Evolutionary conservation across 371 early-diverging fungal genomes (phyloP), one percentile per base, ranked within the genome.

Genomic region (Neoconidiobolus thromboides): DNA sequence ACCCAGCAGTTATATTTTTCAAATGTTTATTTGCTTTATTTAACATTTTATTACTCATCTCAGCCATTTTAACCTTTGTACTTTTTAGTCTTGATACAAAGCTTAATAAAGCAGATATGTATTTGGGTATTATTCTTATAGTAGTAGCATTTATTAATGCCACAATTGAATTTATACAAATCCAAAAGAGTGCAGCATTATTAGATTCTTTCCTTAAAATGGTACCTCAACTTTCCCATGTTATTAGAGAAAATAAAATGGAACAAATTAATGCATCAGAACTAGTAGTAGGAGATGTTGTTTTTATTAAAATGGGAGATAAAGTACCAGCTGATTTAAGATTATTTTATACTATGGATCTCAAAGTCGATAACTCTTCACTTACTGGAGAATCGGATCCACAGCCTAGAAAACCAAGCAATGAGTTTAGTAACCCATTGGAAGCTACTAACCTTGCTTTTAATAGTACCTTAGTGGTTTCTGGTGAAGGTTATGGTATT

Each of bases 291-390:
- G 96, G 96, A 39, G 96, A 96, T 66, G 69, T 96, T 55, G 84
- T 94, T 41, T 79, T 77, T 54, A 68, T 91, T 41, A 78, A 79
- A 48, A 80, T 85, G 78, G 96, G 96, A 55, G 93, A 95, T 73
- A 95, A 93, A 69, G 68, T 91, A 9, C 93, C 95, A 1, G 96
- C 96, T 1, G 96, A 96, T 76, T 64, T 90, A 49, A 68, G 69
- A 53, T 58, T 96, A 37, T 84, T 85, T 63, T 61, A 74, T 52
- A 69, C 79, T 53, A 76, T 76, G n/a, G 92, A 96, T 37, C 71
- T 95, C 62, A 91, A 95, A 69, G 92, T 95, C 50, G 95, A 96
- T 75, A 93, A 93, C 75, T 93, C 94, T 2, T 89, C 89, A 10
- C 68, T 96, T 46, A 96, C 94, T 1, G 96, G 96, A 56, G 94